These are phyloP conservation scores for Leccinum solheimii DNA, from an alignment of 1,284 basidiomycete genomes.

Conservation along the genomic window DNA sequence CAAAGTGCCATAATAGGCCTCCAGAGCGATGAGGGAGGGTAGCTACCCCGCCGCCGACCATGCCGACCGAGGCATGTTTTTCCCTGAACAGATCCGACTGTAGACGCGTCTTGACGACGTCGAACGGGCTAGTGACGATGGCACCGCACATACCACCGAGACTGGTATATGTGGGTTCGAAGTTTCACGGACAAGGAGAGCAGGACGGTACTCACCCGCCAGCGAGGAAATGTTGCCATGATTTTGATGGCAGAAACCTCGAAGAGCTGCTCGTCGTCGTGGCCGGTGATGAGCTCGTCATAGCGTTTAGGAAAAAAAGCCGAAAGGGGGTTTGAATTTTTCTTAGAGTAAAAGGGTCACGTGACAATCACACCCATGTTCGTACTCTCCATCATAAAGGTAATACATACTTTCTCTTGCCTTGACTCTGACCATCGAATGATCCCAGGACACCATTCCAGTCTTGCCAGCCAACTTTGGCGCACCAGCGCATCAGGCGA, in stretches of 20 bases:
- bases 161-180: slow-evolving; percentile 42
- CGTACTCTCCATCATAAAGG: slow-evolving; percentile 60
- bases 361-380: slow-evolving; percentile 50
- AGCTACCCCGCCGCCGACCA: slow-evolving; percentile 44
- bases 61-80: slow-evolving; percentile 49
- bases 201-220: slow-evolving; percentile 70
- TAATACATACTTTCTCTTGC: slow-evolving; percentile 6
- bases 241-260: slow-evolving; percentile 64
- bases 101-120: slow-evolving; percentile 96
- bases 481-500: slow-evolving; percentile 66
- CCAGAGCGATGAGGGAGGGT: slow-evolving; percentile 44
- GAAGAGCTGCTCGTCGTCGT: slow-evolving; percentile 16
- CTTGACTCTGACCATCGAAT: not conserved
- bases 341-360: slow-evolving; percentile 13
- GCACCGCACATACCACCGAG: slow-evolving; percentile 98
- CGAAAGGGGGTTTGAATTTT: not conserved
- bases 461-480: slow-evolving; percentile 78
- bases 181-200: not conserved
- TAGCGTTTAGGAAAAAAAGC: slow-evolving; percentile 11
- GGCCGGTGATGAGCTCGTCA: slow-evolving; percentile 15
- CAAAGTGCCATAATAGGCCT: slow-evolving; percentile 86
- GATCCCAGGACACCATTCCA: slow-evolving; percentile 68
- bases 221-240: slow-evolving; percentile 83
- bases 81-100: slow-evolving; percentile 88
- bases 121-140: slow-evolving; percentile 94